phyloP scores from a whole-genome alignment of 83 land plant species.

The Larix sibirica region DNA sequence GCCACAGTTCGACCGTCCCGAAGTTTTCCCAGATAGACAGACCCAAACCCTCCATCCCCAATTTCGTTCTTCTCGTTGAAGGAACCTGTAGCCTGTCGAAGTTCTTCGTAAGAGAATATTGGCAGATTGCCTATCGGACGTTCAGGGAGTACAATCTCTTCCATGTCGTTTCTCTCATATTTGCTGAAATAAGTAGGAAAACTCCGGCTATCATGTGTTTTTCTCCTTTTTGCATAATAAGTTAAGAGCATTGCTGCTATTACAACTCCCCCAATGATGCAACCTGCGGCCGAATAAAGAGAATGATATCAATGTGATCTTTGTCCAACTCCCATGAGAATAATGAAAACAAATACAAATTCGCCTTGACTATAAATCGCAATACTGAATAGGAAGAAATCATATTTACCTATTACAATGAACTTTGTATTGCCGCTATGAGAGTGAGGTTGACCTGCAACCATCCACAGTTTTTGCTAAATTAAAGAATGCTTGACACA shows the following conservation, averaged over 20 bases:
- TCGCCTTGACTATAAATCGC: no score
- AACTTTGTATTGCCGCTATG: no score
- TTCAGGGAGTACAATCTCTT: neutral
- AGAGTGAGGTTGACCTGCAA: no score
- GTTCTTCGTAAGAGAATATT: conserved; percentile 28
- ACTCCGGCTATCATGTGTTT: neutral
- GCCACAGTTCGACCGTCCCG: conserved; percentile 8
- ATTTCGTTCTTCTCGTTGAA: conserved; percentile 24
- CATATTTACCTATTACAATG: no score
- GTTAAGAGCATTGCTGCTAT: neutral
- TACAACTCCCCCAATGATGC: neutral
- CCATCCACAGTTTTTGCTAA: no score
- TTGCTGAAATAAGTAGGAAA: neutral
- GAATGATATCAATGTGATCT: no score
- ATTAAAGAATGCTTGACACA: no score
- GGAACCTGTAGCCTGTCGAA: conserved; percentile 27
- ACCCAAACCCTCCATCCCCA: conserved; percentile 22
- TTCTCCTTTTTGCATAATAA: neutral
- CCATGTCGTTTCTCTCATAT: neutral
- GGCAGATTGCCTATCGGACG: neutral
- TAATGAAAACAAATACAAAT: no score
- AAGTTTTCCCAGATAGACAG: conserved; percentile 19
- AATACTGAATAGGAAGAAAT: no score
- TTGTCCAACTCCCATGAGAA: no score
- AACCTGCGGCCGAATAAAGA: neutral